A percentile compares a stretch with the other conserved stretches of the same genome.
phyloP scores from a whole-genome alignment of 805 yeast species.

The Candida cerambycidarum region DNA sequence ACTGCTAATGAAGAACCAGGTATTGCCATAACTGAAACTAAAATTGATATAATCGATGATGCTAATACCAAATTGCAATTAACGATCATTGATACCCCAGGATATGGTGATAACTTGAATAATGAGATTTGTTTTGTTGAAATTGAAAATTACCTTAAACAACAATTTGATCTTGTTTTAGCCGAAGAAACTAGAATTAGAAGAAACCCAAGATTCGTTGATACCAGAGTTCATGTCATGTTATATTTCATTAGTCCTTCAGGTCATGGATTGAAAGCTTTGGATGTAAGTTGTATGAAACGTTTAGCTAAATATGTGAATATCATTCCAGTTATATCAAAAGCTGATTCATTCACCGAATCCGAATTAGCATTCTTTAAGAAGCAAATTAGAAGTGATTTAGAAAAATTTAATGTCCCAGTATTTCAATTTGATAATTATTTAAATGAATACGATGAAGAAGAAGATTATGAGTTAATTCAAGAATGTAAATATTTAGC shows the following conservation, averaged over 20 bases:
- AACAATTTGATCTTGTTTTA: slow-evolving; percentile 73
- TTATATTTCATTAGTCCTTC: slow-evolving; percentile 76
- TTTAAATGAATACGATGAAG: slow-evolving; percentile 56
- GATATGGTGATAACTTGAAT: slow-evolving; percentile 75
- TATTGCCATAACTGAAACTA: slow-evolving; percentile 67
- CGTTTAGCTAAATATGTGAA: slow-evolving; percentile 71
- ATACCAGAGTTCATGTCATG: slow-evolving; percentile 75
- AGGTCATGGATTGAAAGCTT: slow-evolving; percentile 76
- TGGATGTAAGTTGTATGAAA: slow-evolving; percentile 73
- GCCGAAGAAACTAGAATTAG: slow-evolving; percentile 85
- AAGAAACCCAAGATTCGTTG: slow-evolving; percentile 81
- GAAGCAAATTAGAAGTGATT: slow-evolving; percentile 57
- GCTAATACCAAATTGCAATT: slow-evolving; percentile 55
- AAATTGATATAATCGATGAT: slow-evolving; percentile 60
- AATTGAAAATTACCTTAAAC: slow-evolving; percentile 64
- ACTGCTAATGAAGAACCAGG: slow-evolving; percentile 70
- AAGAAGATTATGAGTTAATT: slow-evolving; percentile 72
- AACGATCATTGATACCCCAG: slow-evolving; percentile 69
- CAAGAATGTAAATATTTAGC: slow-evolving; percentile 66
- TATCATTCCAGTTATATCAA: slow-evolving; percentile 77
- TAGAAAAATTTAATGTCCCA: slow-evolving; percentile 69
- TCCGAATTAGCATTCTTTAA: slow-evolving; percentile 64
- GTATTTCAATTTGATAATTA: slow-evolving; percentile 67
- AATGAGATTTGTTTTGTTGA: slow-evolving; percentile 67
- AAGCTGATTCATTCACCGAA: slow-evolving; percentile 75